Evolutionary conservation across 495 filamentous ascomycete species (phyloP), one percentile per base, ranked within the genome.

Genomic region (Ascodesmis nigricans): DNA sequence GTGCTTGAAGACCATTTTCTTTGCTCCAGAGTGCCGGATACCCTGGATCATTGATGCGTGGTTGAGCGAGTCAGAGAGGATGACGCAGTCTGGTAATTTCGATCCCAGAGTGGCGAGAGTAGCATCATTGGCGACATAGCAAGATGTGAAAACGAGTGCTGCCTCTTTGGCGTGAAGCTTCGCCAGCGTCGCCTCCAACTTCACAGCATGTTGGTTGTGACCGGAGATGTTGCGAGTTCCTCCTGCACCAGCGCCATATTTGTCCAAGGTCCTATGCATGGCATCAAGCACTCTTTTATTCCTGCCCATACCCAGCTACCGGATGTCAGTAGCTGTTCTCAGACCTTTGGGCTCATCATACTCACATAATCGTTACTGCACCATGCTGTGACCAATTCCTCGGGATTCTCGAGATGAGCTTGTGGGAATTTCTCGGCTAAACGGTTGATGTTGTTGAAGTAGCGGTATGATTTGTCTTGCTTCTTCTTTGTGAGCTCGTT

Each of bases 361-460:
- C 35, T 24, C 20, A 38, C 42, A 53, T 97, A 97, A 57, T 97
- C 87, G 49, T 97, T 97, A 44, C 83, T 91, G 63, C 87, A 97
- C 87, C 90, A 97, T 22, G 95, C 84, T 3, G 83, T 91, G 33
- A 97, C 87, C n/a, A 69, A 67, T 42, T 92, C 78, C 42, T 91
- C 76, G 45, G 66, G 66, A 29, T 61, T 72, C 9, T 81, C 65
- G 59, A 87, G 87, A 55, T 97, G 87, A 11, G 87, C 87, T 25
- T 76, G 78, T 15, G 87, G 87, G 49, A 97, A 97, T 41, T 95
- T 79, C 59, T 90, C 75, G 37, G 90, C 87, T 38, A 97, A 64
- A 15, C 87, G 79, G 53, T 97, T 97, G 71, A 97, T 97, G 63
- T 97, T 97, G 64, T 97, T 97, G 69, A 97, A 97, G 63, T 97